Evolutionary conservation across 768 basidiomycete genomes (phyloP).

Genomic region (Lentinula raphanica): DNA sequence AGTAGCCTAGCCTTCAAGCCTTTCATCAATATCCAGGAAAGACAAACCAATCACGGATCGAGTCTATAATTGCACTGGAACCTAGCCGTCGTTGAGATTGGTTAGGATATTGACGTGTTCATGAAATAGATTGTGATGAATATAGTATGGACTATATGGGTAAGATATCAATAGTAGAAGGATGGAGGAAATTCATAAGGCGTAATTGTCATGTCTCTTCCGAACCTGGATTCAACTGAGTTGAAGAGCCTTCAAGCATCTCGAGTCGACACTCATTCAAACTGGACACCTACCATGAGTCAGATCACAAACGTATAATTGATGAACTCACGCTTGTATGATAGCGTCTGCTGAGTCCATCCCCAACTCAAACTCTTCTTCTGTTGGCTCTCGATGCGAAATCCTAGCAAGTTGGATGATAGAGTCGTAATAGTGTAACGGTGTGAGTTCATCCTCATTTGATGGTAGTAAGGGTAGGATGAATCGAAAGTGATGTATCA

Average conservation of each 20-base stretch:
- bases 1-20: too few relatives aligned
- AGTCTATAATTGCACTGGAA: too few relatives aligned
- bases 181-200: neutral
- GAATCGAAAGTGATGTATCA: slow-evolving; percentile 79
- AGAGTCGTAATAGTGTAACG: slow-evolving; percentile 73
- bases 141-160: neutral
- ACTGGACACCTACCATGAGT: slow-evolving; percentile 25
- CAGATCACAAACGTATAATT: neutral
- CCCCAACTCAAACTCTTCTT: slow-evolving; percentile 62
- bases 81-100: too few relatives aligned
- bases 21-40: too few relatives aligned
- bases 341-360: slow-evolving; percentile 60
- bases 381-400: slow-evolving; percentile 52
- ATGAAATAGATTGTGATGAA: neutral
- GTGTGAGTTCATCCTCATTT: slow-evolving; percentile 61
- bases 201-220: slow-evolving; percentile 14
- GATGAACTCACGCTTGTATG: slow-evolving; percentile 46
- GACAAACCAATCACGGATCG: too few relatives aligned
- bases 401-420: slow-evolving; percentile 69
- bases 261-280: slow-evolving; percentile 61
- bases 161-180: neutral
- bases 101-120: too few relatives aligned
- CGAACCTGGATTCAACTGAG: slow-evolving; percentile 29
- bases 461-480: slow-evolving; percentile 55
- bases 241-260: slow-evolving; percentile 54